phyloP scores from a whole-genome alignment of 1,139 yeast species.

The Pichia sp. region DNA sequence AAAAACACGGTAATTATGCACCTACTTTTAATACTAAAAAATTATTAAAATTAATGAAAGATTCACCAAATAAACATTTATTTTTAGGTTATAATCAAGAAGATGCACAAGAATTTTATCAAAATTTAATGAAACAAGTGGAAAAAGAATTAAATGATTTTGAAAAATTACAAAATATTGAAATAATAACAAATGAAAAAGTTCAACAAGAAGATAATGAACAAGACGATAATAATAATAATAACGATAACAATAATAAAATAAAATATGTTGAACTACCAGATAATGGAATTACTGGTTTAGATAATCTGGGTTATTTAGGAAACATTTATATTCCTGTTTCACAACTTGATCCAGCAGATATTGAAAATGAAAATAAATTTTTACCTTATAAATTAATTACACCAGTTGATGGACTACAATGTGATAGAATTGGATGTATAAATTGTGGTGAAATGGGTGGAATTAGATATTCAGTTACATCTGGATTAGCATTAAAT shows the following conservation, averaged over 20 bases:
- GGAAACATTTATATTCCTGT: constrained; percentile 70
- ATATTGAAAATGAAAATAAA: constrained; percentile 34
- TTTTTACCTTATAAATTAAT: constrained; percentile 52
- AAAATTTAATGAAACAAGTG: constrained; percentile 63
- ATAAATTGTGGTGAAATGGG: constrained; percentile 88
- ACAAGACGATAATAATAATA: too few species aligned
- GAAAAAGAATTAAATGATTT: constrained; percentile 49
- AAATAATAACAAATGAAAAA: not conserved
- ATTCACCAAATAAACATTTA: constrained; percentile 71
- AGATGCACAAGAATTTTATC: constrained; percentile 93
- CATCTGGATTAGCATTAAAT: constrained; percentile 74
- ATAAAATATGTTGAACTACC: constrained; percentile 22
- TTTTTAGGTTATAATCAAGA: constrained; percentile 84
- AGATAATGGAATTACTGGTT: constrained; percentile 36
- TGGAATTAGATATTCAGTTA: constrained; percentile 77
- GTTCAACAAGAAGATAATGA: not conserved
- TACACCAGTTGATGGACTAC: constrained; percentile 87
- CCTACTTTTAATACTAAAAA: constrained; percentile 64
- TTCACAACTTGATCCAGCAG: constrained; percentile 64
- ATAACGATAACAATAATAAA: constrained; percentile 7
- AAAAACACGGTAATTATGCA: constrained; percentile 44
- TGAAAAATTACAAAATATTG: constrained; percentile 5
- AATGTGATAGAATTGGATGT: constrained; percentile 86
- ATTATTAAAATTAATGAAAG: constrained; percentile 65
- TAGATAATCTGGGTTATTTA: constrained; percentile 45